These are phyloP conservation scores for Lyophyllum shimeji DNA, from an alignment of 768 basidiomycete species.

Conservation along the genomic window DNA sequence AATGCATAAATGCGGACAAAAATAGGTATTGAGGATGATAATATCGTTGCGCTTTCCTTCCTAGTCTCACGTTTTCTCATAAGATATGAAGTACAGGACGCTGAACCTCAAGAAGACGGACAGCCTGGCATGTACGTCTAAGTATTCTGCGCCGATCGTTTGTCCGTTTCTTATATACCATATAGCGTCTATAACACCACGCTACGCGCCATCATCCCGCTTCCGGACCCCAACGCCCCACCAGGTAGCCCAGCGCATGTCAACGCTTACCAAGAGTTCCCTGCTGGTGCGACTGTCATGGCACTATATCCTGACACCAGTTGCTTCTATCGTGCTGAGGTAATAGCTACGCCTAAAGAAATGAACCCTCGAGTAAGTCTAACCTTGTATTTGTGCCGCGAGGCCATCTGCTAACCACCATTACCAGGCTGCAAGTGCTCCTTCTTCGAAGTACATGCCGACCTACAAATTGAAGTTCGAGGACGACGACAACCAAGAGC, in stretches of 20 bases:
- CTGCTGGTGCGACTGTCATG: constrained; percentile 72
- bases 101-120: constrained; percentile 80
- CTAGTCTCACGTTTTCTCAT: background rate
- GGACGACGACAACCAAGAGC: constrained; percentile 85
- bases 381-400: background rate
- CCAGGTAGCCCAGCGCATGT: constrained; percentile 62
- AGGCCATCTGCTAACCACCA: background rate
- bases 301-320: constrained; percentile 91
- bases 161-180: constrained; percentile 8
- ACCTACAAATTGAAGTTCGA: constrained; percentile 84
- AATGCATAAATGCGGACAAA: constrained; percentile 70
- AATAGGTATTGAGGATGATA: constrained; percentile 44
- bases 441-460: constrained; percentile 49
- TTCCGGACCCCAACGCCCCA: constrained; percentile 70
- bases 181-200: constrained; percentile 68
- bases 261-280: constrained; percentile 70
- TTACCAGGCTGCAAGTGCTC: constrained; percentile 27
- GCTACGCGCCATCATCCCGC: constrained; percentile 69
- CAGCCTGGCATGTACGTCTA: constrained; percentile 57
- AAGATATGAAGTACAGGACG: constrained; percentile 87
- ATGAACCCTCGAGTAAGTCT: constrained; percentile 29
- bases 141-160: background rate
- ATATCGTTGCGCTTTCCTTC: background rate
- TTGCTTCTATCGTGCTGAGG: constrained; percentile 87
- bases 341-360: constrained; percentile 63